Evolutionary conservation across 768 basidiomycete genomes (phyloP).

Genomic region (Dioszegia crocea): DNA sequence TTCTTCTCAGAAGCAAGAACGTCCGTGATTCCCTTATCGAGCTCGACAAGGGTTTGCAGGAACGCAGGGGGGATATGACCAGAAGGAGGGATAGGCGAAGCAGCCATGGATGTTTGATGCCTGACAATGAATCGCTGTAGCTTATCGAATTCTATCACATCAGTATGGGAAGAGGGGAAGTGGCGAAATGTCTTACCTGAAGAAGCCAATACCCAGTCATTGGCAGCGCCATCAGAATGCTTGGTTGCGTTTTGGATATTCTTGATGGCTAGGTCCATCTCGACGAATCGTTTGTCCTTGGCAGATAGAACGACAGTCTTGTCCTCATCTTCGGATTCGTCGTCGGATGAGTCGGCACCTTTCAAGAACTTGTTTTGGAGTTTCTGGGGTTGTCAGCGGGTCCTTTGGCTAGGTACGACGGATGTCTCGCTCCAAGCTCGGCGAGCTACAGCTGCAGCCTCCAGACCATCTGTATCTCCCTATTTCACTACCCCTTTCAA

Average conservation of each 20-base stretch:
- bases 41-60: slow-evolving; percentile 51
- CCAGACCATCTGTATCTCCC: not conserved
- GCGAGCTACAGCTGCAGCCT: no score
- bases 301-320: slow-evolving; percentile 75
- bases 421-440: no score
- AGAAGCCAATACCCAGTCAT: slow-evolving; percentile 91
- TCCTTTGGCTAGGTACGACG: not conserved
- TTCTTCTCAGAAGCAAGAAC: slow-evolving; percentile 82
- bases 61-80: slow-evolving; percentile 62
- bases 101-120: slow-evolving; percentile 65
- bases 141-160: slow-evolving; percentile 82
- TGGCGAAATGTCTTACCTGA: slow-evolving; percentile 59
- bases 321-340: slow-evolving; percentile 61
- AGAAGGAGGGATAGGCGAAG: slow-evolving; percentile 81
- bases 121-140: slow-evolving; percentile 81
- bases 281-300: slow-evolving; percentile 82
- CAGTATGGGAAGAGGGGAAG: not conserved
- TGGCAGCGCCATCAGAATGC: slow-evolving; percentile 56
- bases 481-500: not conserved
- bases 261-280: slow-evolving; percentile 90
- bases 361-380: slow-evolving; percentile 45
- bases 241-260: slow-evolving; percentile 89
- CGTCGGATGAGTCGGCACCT: slow-evolving; percentile 47
- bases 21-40: slow-evolving; percentile 70
- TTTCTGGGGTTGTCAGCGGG: slow-evolving; percentile 5